phyloP scores from a whole-genome alignment of 1,284 basidiomycete species.

The Papiliotrema flavescens region DNA sequence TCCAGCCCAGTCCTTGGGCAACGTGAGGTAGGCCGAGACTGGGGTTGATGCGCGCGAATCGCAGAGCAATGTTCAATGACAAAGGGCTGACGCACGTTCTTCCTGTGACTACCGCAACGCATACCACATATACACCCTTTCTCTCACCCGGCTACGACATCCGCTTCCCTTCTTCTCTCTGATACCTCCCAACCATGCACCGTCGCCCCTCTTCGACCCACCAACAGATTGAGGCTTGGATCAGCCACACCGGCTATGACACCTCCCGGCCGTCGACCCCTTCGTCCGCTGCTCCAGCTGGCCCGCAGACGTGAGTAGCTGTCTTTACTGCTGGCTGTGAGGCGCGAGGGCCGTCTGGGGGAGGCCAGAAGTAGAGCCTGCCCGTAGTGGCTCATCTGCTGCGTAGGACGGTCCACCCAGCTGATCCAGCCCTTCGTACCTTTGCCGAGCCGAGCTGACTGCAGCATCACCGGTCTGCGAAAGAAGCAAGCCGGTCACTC shows the following conservation, averaged over 20 bases:
- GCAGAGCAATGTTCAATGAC: no score
- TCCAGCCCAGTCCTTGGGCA: no score
- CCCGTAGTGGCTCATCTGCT: no score
- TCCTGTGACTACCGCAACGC: background rate
- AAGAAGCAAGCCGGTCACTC: slow-evolving; percentile 86
- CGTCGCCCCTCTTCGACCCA: slow-evolving; percentile 8
- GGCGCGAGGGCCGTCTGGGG: background rate
- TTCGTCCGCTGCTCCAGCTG: slow-evolving; percentile 10
- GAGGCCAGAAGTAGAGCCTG: no score
- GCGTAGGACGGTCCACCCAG: no score
- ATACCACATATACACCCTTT: background rate
- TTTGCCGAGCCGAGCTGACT: slow-evolving; percentile 24
- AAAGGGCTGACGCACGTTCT: no score
- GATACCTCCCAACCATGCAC: background rate
- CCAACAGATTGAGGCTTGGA: slow-evolving; percentile 43
- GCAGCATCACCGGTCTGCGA: slow-evolving; percentile 85
- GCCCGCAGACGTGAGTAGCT: slow-evolving; percentile 36
- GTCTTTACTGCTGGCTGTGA: background rate
- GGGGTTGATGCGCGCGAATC: no score
- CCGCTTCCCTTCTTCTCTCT: slow-evolving; percentile 3
- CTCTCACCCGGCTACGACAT: slow-evolving; percentile 8
- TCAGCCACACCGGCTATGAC: slow-evolving; percentile 37
- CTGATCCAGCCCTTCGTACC: no score
- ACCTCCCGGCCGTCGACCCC: slow-evolving; percentile 31
- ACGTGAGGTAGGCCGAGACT: no score